Conservation (phyloP, 1,284 basidiomycete genomes). For the Porogramme epimiltina region DNA sequence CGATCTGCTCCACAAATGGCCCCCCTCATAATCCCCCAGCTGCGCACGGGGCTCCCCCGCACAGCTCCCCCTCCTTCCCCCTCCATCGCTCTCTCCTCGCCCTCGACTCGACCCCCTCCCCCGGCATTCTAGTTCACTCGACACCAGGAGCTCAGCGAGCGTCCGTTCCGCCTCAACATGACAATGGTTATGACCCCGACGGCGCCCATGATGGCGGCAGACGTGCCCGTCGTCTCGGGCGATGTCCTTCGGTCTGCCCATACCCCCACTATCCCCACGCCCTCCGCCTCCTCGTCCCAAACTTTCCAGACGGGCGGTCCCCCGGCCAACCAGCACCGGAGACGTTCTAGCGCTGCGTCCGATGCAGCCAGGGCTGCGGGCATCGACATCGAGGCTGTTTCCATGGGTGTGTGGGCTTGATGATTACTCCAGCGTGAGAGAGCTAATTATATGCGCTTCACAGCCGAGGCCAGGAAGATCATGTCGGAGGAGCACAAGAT, state of each 20-base stretch:
- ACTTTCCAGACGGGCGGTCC: no score
- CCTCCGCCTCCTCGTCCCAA: constrained; percentile 4
- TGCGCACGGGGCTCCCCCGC: constrained; percentile 3
- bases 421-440: no score
- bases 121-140: neutral
- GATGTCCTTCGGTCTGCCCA: constrained; percentile 22
- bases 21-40: neutral
- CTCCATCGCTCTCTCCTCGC: neutral
- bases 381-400: constrained; percentile 30
- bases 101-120: neutral
- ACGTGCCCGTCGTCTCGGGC: constrained; percentile 25
- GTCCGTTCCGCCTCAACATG: neutral
- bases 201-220: constrained; percentile 18
- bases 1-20: neutral
- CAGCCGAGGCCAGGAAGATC: constrained; percentile 36
- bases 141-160: neutral
- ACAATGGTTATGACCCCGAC: constrained; percentile 10
- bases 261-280: constrained; percentile 15
- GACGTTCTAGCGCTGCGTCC: constrained; percentile 15
- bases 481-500: constrained; percentile 41
- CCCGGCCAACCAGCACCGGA: constrained; percentile 1
- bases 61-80: constrained; percentile 1
- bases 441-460: no score
- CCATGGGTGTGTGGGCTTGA: constrained; percentile 20
- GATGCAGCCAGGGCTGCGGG: constrained; percentile 28